Percentiles rank a stretch among this genome's conserved stretches.
phyloP scores from a whole-genome alignment of 352 stramenopile genomes.

The Globisporangium parvum region DNA sequence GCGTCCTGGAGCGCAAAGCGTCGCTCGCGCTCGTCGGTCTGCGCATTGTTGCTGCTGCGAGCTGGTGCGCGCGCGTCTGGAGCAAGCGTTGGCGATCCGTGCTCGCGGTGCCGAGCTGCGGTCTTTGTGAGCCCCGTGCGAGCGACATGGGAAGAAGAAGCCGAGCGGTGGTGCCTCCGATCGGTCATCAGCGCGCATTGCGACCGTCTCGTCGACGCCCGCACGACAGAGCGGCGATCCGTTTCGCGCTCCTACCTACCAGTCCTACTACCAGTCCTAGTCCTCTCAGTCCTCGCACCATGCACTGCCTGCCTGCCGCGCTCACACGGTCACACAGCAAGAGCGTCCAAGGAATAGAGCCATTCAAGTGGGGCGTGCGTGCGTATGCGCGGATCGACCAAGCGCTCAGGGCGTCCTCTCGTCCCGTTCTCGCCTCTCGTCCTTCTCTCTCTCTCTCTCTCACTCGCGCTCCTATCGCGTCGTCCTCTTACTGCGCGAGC shows the following conservation, averaged over 20 bases:
- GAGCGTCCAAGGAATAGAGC: background rate
- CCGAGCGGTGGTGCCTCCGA: background rate
- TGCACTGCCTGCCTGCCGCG: background rate
- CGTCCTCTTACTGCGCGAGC: conserved; percentile 58
- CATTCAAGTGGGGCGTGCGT: background rate
- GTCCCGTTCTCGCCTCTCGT: too few species aligned
- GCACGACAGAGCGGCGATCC: too few species aligned
- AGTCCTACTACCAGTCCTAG: too few species aligned
- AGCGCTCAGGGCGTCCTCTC: background rate
- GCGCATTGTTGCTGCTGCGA: conserved; percentile 27
- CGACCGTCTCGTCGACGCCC: too few species aligned
- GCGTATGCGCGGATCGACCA: background rate
- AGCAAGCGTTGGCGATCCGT: background rate
- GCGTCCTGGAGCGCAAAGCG: conserved; percentile 27
- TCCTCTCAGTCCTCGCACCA: background rate
- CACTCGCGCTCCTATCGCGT: too few species aligned
- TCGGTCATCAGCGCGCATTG: background rate
- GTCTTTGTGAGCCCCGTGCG: conserved; percentile 8
- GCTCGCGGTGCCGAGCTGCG: background rate
- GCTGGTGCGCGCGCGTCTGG: background rate
- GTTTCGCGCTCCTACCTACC: too few species aligned
- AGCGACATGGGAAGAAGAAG: background rate
- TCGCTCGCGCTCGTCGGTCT: conserved; percentile 30
- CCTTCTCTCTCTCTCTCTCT: background rate
- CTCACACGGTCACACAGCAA: background rate